phyloP scores from a whole-genome alignment of 2,329 filamentous ascomycete species.

The Dothistroma pini region DNA sequence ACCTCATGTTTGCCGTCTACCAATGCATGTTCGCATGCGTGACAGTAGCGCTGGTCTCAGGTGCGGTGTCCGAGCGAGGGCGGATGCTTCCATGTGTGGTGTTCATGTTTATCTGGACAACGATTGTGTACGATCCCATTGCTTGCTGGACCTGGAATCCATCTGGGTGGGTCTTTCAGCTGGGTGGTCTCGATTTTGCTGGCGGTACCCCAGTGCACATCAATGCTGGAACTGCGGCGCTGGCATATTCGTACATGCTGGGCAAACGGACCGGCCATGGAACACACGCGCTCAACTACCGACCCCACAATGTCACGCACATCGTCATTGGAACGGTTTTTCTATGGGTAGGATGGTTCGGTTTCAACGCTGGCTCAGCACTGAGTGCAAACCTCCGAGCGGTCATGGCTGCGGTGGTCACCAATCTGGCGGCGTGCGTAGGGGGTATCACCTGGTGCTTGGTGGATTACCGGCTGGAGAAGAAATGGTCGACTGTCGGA shows the following conservation, averaged over 20 bases:
- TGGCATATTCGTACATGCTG: constrained; percentile 89
- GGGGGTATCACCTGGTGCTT: constrained; percentile 88
- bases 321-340: constrained; percentile 91
- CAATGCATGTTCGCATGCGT: constrained; percentile 86
- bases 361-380: constrained; percentile 92
- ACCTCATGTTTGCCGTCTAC: constrained; percentile 80
- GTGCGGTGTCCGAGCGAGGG: constrained; percentile 80
- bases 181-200: constrained; percentile 84
- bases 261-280: constrained; percentile 81
- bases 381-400: constrained; percentile 74
- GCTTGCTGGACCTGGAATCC: constrained; percentile 96
- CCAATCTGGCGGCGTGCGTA: constrained; percentile 77
- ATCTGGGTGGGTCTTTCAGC: constrained; percentile 70
- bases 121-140: constrained; percentile 85
- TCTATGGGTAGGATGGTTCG: constrained; percentile 94
- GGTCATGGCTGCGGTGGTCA: constrained; percentile 81
- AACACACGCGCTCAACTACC: constrained; percentile 84
- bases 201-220: constrained; percentile 91
- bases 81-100: constrained; percentile 83
- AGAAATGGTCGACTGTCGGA: constrained; percentile 88
- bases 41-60: constrained; percentile 80
- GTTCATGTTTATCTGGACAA: constrained; percentile 93
- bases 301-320: constrained; percentile 88
- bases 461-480: constrained; percentile 81
- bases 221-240: constrained; percentile 74